phyloP scores from a whole-genome alignment of 805 yeast species.

The Starmerella bombi region DNA sequence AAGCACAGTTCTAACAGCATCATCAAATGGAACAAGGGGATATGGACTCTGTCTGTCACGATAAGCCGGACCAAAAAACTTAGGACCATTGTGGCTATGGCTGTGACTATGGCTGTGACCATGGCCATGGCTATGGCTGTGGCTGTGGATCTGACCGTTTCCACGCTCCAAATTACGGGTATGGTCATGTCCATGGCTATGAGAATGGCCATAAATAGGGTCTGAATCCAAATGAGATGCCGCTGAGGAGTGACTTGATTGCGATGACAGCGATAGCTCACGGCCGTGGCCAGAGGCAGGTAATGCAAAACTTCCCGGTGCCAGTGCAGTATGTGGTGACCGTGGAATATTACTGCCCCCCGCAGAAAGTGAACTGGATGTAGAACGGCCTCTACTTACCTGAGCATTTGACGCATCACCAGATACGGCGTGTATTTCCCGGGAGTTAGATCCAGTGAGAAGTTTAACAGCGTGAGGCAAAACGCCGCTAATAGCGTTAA shows the following conservation, averaged over 20 bases:
- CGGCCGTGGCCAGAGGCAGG: too few species aligned
- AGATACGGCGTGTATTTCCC: conserved; percentile 31
- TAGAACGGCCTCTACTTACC: too few species aligned
- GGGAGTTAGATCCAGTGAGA: conserved; percentile 28
- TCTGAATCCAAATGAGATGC: too few species aligned
- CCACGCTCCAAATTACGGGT: conserved; percentile 1
- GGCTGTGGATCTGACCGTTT: conserved; percentile 8
- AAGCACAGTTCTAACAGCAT: conserved; percentile 30
- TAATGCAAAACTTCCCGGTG: too few species aligned
- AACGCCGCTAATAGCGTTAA: conserved; percentile 30
- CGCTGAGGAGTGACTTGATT: too few species aligned
- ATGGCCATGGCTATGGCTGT: conserved; percentile 13
- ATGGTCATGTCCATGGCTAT: conserved; percentile 10
- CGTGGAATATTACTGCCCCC: too few species aligned
- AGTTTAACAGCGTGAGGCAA: conserved; percentile 36
- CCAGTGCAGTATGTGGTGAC: too few species aligned
- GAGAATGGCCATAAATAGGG: conserved; percentile 11
- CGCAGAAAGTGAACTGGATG: too few species aligned
- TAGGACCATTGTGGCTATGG: conserved; percentile 24
- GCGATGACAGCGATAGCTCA: too few species aligned
- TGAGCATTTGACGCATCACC: too few species aligned
- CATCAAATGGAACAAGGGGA: conserved; percentile 34
- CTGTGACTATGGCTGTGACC: conserved; percentile 11
- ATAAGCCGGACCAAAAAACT: conserved; percentile 34
- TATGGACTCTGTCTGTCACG: conserved; percentile 39